Percentiles rank a stretch among this genome's conserved stretches.
These are phyloP conservation scores for Russula vinacea DNA, from an alignment of 768 basidiomycete genomes.

Conservation along the genomic window DNA sequence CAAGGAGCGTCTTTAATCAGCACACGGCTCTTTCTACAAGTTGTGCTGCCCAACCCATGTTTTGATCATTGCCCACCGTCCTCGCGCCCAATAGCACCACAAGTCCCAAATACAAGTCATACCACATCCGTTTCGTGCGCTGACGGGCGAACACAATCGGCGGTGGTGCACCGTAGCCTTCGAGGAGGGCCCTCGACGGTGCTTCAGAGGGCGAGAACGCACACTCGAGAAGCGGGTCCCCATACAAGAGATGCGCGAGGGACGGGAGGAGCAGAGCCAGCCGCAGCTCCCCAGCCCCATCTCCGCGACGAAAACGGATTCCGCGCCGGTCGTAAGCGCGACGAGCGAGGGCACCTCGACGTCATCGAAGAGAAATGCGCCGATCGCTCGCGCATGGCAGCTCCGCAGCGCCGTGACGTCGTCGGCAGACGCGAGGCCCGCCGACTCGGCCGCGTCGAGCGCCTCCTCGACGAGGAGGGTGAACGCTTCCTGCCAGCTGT, in stretches of 20 bases:
- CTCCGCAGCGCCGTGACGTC: constrained; percentile 46
- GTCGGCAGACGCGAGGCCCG: constrained; percentile 33
- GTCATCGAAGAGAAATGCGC: constrained; percentile 73
- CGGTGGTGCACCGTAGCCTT: constrained; percentile 56
- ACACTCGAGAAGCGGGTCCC: constrained; percentile 70
- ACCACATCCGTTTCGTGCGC: constrained; percentile 75
- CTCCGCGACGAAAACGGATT: constrained; percentile 51
- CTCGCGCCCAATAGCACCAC: constrained; percentile 48
- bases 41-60: constrained; percentile 42
- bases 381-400: constrained; percentile 65
- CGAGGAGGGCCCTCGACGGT: constrained; percentile 44
- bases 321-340: constrained; percentile 58
- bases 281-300: constrained; percentile 36
- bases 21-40: constrained; percentile 37
- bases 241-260: constrained; percentile 60
- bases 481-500: constrained; percentile 78
- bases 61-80: constrained; percentile 33
- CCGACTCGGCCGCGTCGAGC: constrained; percentile 44
- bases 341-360: constrained; percentile 67
- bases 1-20: constrained; percentile 51
- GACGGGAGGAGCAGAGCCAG: constrained; percentile 41
- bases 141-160: constrained; percentile 61
- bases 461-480: constrained; percentile 55
- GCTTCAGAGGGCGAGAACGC: constrained; percentile 46
- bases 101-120: constrained; percentile 60